These are phyloP conservation scores for Coemansia guatemalensis DNA, from an alignment of 192 early-diverging fungal genomes.

Conservation along the genomic window DNA sequence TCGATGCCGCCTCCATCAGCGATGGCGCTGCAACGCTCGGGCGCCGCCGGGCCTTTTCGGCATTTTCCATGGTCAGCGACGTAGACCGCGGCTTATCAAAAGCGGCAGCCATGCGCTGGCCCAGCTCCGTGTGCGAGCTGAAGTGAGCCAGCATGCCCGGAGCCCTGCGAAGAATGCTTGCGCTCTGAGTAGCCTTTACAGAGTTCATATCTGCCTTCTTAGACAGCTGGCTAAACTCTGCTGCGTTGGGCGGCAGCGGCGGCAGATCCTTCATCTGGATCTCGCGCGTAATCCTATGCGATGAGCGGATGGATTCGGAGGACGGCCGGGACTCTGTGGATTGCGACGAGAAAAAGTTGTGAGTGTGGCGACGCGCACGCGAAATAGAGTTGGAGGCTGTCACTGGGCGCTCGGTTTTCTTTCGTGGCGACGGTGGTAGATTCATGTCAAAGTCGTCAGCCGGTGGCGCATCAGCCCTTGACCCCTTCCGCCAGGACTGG, in stretches of 20 bases:
- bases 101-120: conserved; percentile 25
- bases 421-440: conserved; percentile 27
- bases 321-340: conserved; percentile 21
- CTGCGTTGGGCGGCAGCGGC: conserved; percentile 47
- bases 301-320: conserved; percentile 22
- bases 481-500: conserved; percentile 14
- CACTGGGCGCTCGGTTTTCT: background rate
- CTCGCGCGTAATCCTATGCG: conserved; percentile 30
- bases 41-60: conserved; percentile 15
- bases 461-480: conserved; percentile 6
- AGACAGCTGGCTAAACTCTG: conserved; percentile 22
- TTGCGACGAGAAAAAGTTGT: conserved; percentile 45
- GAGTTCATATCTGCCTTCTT: background rate
- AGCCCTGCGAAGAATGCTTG: conserved; percentile 10
- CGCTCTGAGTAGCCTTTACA: conserved; percentile 9
- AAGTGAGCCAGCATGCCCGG: conserved; percentile 35
- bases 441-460: conserved; percentile 18
- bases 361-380: conserved; percentile 42
- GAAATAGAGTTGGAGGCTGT: conserved; percentile 13
- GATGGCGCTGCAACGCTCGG: conserved; percentile 20
- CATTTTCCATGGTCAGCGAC: conserved; percentile 28
- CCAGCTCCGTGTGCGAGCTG: conserved; percentile 44
- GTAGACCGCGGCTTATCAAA: conserved; percentile 49
- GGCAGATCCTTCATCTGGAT: conserved; percentile 52
- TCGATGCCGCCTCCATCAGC: conserved; percentile 9